Conservation (phyloP, 495 filamentous ascomycete species). For the Podospora comata region DNA sequence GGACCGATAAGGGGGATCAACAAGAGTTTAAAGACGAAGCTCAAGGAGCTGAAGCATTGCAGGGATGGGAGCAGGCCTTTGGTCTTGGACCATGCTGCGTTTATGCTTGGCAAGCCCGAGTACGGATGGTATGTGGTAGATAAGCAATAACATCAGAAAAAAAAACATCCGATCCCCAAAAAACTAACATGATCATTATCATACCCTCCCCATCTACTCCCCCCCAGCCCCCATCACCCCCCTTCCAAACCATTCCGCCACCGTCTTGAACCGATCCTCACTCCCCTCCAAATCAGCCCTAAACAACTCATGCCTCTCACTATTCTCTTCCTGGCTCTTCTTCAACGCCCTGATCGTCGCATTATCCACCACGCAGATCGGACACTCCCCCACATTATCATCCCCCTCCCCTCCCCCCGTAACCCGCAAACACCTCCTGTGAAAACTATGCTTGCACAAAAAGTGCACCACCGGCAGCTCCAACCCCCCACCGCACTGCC, state of each 20-base stretch:
- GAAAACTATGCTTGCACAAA: slow-evolving; percentile 93
- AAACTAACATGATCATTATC: not conserved
- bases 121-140: too few relatives aligned
- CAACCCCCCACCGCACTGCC: slow-evolving; percentile 67
- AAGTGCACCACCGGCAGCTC: slow-evolving; percentile 93
- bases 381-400: slow-evolving; percentile 66
- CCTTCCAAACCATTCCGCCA: slow-evolving; percentile 91
- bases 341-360: slow-evolving; percentile 82
- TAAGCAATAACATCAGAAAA: too few relatives aligned
- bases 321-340: slow-evolving; percentile 80
- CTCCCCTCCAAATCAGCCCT: slow-evolving; percentile 72
- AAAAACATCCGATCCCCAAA: not conserved
- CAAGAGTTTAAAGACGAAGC: not conserved
- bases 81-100: not conserved
- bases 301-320: slow-evolving; percentile 88
- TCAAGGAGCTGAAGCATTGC: not conserved
- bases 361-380: slow-evolving; percentile 76
- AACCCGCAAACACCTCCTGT: slow-evolving; percentile 72
- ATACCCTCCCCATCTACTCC: not conserved
- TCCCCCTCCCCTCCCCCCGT: slow-evolving; percentile 21
- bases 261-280: slow-evolving; percentile 78
- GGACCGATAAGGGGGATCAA: not conserved
- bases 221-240: slow-evolving; percentile 70
- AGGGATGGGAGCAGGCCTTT: not conserved
- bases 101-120: not conserved